Evolutionary conservation across 2,329 filamentous ascomycete genomes (phyloP).

Genomic region (Fusarium chuoi): DNA sequence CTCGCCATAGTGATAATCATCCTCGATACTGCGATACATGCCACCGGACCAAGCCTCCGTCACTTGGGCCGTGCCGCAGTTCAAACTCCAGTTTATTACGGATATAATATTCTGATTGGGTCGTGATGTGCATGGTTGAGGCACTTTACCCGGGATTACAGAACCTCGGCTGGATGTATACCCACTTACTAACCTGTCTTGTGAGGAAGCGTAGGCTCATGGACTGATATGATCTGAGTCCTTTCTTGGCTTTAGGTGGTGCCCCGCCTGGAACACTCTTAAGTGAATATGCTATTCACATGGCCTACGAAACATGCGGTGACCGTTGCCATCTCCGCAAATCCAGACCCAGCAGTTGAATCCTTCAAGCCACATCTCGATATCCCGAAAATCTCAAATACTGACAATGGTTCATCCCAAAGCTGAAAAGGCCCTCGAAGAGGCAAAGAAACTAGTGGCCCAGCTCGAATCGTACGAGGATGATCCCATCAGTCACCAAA

Average conservation of each 20-base stretch:
- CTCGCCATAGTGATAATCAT: background rate
- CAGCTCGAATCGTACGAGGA: constrained; percentile 43
- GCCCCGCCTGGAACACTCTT: constrained; percentile 20
- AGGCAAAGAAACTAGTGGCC: constrained; percentile 42
- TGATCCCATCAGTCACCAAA: constrained; percentile 34
- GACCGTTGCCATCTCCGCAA: background rate
- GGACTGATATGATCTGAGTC: background rate
- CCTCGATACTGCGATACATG: background rate
- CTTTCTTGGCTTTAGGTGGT: background rate
- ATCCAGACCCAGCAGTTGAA: background rate
- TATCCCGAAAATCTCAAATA: background rate
- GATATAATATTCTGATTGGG: background rate
- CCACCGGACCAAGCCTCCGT: background rate
- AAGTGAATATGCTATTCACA: constrained; percentile 14
- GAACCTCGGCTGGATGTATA: background rate
- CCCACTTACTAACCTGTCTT: constrained; percentile 4
- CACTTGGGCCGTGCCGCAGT: background rate
- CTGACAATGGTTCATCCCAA: constrained; percentile 36
- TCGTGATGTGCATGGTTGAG: background rate
- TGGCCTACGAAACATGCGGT: background rate
- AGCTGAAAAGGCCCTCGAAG: constrained; percentile 41
- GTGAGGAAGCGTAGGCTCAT: background rate
- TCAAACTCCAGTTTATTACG: background rate
- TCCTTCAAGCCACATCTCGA: background rate
- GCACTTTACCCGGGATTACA: background rate